phyloP scores from a whole-genome alignment of 163 green algal genomes.

The Chloromonas sp. region DNA sequence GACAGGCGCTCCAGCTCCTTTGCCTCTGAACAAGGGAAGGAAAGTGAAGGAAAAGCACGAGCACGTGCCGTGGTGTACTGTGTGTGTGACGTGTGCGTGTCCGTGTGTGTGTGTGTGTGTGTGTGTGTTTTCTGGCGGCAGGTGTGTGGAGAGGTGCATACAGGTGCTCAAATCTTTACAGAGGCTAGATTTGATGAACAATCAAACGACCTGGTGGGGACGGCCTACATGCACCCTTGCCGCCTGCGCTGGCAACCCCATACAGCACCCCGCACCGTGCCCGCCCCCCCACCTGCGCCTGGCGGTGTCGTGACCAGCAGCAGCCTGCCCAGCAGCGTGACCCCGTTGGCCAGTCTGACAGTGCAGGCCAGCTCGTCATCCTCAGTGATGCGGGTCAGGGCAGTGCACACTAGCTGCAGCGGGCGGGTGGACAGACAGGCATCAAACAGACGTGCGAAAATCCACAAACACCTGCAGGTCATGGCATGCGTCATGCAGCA shows the following conservation, averaged over 20 bases:
- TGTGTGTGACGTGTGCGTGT: too few relatives aligned
- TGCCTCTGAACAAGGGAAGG: background rate
- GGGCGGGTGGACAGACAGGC: too few relatives aligned
- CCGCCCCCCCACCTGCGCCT: background rate
- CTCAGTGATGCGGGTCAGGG: constrained; percentile 33
- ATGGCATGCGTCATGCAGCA: too few relatives aligned
- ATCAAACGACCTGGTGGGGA: too few relatives aligned
- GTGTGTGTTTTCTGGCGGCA: too few relatives aligned
- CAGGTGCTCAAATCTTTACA: too few relatives aligned
- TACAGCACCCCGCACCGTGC: background rate
- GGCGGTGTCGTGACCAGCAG: constrained; percentile 27
- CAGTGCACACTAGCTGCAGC: constrained; percentile 34
- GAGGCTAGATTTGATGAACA: too few relatives aligned
- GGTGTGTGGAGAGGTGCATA: too few relatives aligned
- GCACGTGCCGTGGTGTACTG: too few relatives aligned
- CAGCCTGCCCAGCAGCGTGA: constrained; percentile 45
- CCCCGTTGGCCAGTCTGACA: constrained; percentile 38
- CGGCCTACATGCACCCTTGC: too few relatives aligned
- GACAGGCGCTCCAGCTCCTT: background rate
- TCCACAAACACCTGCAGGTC: background rate
- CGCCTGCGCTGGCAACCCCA: too few relatives aligned
- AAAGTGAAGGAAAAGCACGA: background rate
- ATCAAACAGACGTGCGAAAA: background rate
- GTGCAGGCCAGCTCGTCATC: constrained; percentile 33
- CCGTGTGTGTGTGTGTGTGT: too few relatives aligned